Evolutionary conservation across 2,329 filamentous ascomycete genomes (phyloP).

Genomic region (Penicillium sp.): DNA sequence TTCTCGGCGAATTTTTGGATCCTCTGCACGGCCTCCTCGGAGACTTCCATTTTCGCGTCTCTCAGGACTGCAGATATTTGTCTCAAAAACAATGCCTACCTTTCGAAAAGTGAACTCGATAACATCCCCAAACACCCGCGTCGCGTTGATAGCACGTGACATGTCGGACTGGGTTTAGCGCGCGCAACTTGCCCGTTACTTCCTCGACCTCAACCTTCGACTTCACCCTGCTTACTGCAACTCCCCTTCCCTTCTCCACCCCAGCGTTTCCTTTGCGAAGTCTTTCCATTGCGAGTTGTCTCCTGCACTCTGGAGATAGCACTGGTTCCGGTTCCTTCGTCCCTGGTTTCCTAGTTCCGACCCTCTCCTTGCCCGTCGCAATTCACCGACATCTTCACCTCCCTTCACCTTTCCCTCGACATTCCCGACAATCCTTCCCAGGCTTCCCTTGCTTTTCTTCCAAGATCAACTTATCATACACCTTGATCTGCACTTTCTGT

Average conservation of each 20-base stretch:
- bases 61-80: neutral
- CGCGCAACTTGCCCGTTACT: neutral
- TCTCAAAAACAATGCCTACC: neutral
- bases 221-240: neutral
- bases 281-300: neutral
- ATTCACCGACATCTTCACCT: conserved; percentile 15
- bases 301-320: neutral
- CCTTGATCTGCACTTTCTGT: conserved; percentile 28
- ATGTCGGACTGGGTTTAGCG: conserved; percentile 22
- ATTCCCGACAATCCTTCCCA: conserved; percentile 11
- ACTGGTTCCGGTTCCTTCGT: conserved; percentile 7
- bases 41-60: conserved; percentile 27
- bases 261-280: conserved; percentile 3
- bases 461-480: conserved; percentile 8
- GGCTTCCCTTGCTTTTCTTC: conserved; percentile 17
- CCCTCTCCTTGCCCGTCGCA: conserved; percentile 17
- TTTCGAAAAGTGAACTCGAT: neutral
- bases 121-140: conserved; percentile 3
- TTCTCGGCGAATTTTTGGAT: conserved; percentile 36
- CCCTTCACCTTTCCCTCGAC: conserved; percentile 8
- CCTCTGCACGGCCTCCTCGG: conserved; percentile 33
- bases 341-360: conserved; percentile 17
- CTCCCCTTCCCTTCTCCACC: neutral
- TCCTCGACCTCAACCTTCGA: neutral
- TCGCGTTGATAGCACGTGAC: conserved; percentile 15